Base-by-base conservation (phyloP, 495 filamentous ascomycete species). In the Pyrenopolyporus hunteri region DNA sequence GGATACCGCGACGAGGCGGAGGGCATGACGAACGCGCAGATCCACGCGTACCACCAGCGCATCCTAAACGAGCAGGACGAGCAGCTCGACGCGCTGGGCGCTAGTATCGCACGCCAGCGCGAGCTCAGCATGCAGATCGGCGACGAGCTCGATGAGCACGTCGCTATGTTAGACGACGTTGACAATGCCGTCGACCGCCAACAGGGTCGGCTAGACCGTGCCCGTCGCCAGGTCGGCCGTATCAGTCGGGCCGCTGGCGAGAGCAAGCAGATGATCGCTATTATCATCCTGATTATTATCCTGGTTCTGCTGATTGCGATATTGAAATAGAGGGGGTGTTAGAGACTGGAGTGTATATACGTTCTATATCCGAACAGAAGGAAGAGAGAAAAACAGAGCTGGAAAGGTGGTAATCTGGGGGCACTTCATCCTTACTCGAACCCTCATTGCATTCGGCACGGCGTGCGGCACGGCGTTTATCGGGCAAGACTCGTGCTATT, bases 61-160 rank as follows among this genome's bases (percentile, higher is more conserved):
- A 84, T 94, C 11, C 77, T 98, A 14, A 82, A 82, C 2, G 86
- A 97, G 51, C 95, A 98, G 70, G 94, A 98, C 69, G 89, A 92
- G 55, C 91, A 94, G 68, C 78, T 98, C n/a, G 94, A 98, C 70
- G 76, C 83, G 44, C 80, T 98, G 19, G 91, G 92, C 7, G 84
- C 85, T 60, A 90, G 86, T 51, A 97, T 98, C 63, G 84, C 88
- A n/a, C 86, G 93, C 43, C 94, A 98, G 74, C 82, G 96, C 44
- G 91, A 98, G 76, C 79, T 98, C 64, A 91, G 88, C 64, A 94
- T 97, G 70, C 90, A 92, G 78, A 98, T 98, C 69, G 94, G 94
- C 19, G 90, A 98, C 71, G 94, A 98, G 80, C 78, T 98, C 19
- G 94, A 98, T 58, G 85, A 85, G 59, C 94, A 98, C 69, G 89